A percentile compares a stretch with the other conserved stretches of the same genome.
Evolutionary conservation across 169 alveolate genomes (phyloP).

Genomic region (Perkinsus marinus): DNA sequence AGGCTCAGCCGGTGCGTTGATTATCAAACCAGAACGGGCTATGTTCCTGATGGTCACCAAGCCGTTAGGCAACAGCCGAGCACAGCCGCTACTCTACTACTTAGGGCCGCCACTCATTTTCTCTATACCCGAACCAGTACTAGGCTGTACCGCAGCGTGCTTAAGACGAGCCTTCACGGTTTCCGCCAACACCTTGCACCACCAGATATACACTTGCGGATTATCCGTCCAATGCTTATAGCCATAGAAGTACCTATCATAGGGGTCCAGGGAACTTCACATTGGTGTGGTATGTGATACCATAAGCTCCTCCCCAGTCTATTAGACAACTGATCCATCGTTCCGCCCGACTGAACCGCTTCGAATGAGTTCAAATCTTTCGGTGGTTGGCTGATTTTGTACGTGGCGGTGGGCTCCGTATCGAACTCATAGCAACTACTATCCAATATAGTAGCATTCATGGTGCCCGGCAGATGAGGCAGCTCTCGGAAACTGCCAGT

Average conservation of each 20-base stretch:
- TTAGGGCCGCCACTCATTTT: background rate
- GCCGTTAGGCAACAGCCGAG: background rate
- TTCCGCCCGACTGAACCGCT: background rate
- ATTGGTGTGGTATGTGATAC: background rate
- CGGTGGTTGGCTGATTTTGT: background rate
- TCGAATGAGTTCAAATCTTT: background rate
- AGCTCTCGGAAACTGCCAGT: conserved; percentile 19
- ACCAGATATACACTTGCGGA: background rate
- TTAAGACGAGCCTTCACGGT: background rate
- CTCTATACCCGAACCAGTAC: background rate
- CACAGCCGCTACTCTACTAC: background rate
- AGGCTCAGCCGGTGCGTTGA: conserved; percentile 28
- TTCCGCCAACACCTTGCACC: background rate
- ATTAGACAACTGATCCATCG: background rate
- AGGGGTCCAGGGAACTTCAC: background rate
- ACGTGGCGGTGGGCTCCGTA: background rate
- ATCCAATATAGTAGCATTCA: conserved; percentile 22
- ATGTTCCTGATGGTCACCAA: background rate
- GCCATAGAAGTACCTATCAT: background rate
- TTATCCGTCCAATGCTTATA: background rate
- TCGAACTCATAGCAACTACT: background rate
- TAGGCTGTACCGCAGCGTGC: background rate
- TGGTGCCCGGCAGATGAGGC: conserved; percentile 25
- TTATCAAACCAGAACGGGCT: conserved; percentile 17
- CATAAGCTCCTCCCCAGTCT: background rate